Evolutionary conservation across 2,329 filamentous ascomycete species (phyloP).

Genomic region (Beauveria scarabaeidicola): DNA sequence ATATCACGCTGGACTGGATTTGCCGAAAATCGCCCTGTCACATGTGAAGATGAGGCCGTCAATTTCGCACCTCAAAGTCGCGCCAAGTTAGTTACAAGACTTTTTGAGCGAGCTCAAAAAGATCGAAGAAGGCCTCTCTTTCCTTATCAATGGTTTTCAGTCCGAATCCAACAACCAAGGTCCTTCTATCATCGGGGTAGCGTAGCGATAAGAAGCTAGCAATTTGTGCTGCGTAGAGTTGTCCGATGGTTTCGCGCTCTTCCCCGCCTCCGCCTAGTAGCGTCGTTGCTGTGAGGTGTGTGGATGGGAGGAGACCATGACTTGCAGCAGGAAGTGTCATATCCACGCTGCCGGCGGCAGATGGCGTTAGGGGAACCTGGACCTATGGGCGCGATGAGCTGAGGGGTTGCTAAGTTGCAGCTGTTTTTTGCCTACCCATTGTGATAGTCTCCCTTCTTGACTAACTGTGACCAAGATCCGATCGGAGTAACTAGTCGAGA

Average conservation of each 20-base stretch:
- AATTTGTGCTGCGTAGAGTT: slow-evolving; percentile 83
- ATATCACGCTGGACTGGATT: too few relatives aligned
- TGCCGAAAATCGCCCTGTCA: too few relatives aligned
- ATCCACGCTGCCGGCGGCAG: slow-evolving; percentile 55
- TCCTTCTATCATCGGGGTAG: slow-evolving; percentile 55
- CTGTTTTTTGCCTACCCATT: slow-evolving; percentile 61
- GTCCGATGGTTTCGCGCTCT: slow-evolving; percentile 73
- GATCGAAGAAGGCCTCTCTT: slow-evolving; percentile 54
- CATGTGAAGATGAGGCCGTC: neutral
- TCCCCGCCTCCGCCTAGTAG: slow-evolving; percentile 75
- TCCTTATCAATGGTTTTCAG: slow-evolving; percentile 41
- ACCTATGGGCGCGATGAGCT: slow-evolving; percentile 39
- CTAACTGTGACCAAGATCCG: slow-evolving; percentile 86
- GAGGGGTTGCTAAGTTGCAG: slow-evolving; percentile 11
- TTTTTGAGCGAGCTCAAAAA: slow-evolving; percentile 54
- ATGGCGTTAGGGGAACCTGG: slow-evolving; percentile 67
- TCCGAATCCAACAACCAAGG: slow-evolving; percentile 54
- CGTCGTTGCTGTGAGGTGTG: slow-evolving; percentile 77
- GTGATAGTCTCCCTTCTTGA: slow-evolving; percentile 74
- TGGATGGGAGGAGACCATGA: slow-evolving; percentile 58
- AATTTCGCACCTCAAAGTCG: neutral
- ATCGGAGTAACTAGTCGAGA: slow-evolving; percentile 69
- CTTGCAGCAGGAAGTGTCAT: slow-evolving; percentile 42
- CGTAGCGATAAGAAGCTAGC: slow-evolving; percentile 69
- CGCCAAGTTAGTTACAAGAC: slow-evolving; percentile 32